Evolutionary conservation across 129 eudicot genomes (phyloP).

Genomic region (Tanacetum coccineum): DNA sequence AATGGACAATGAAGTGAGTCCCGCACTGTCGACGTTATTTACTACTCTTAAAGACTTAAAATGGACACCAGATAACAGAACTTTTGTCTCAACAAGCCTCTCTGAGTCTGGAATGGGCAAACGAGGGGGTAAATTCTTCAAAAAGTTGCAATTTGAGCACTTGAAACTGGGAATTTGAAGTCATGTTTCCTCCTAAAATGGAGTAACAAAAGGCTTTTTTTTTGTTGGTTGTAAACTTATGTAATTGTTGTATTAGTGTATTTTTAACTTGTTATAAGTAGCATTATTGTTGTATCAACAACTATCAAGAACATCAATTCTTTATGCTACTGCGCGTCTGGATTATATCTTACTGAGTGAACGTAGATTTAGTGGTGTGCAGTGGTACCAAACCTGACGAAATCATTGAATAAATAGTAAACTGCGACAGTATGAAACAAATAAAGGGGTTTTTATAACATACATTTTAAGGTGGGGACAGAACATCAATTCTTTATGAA

Average conservation of each 20-base stretch:
- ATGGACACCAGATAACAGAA: conserved; percentile 76
- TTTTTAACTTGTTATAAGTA: background rate
- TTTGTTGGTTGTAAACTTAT: conserved; percentile 11
- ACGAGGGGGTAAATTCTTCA: conserved; percentile 71
- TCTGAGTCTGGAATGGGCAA: conserved; percentile 70
- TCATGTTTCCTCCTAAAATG: background rate
- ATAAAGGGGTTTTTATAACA: too few species aligned
- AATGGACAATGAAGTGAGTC: conserved; percentile 57
- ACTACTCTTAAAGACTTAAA: conserved; percentile 62
- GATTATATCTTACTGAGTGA: too few species aligned
- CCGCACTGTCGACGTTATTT: conserved; percentile 55
- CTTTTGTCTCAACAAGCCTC: conserved; percentile 55
- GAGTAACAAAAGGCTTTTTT: background rate
- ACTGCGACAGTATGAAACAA: too few species aligned
- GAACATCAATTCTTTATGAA: too few species aligned
- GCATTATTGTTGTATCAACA: conserved; percentile 23
- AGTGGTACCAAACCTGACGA: too few species aligned
- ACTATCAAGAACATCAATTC: conserved; percentile 18
- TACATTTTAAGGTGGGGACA: too few species aligned
- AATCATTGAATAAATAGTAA: too few species aligned
- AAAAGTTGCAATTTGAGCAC: conserved; percentile 51
- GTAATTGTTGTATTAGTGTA: background rate
- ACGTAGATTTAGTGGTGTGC: too few species aligned
- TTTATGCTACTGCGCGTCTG: conserved; percentile 11
- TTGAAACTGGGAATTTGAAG: background rate